A percentile compares a stretch with the other conserved stretches of the same genome.
Evolutionary conservation across 345 rosid species (phyloP).

Genomic region (Eucalyptus curtisii): DNA sequence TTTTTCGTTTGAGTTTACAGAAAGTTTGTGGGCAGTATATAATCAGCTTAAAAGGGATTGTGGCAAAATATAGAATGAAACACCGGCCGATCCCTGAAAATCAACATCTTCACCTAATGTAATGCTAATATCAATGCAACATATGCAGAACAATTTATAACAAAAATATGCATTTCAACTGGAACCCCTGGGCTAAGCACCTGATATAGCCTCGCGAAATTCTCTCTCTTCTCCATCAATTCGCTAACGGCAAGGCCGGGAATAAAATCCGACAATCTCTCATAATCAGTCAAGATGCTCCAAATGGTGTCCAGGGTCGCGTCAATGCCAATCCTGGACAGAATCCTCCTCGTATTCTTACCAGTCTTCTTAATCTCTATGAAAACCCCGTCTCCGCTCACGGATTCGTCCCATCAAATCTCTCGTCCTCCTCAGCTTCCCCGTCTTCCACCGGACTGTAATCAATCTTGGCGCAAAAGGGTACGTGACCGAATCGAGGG

Average conservation of each 20-base stretch:
- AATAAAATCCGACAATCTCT: slow-evolving; percentile 61
- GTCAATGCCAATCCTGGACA: slow-evolving; percentile 58
- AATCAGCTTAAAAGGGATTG: neutral
- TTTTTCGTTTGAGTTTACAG: neutral
- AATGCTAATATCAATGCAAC: neutral
- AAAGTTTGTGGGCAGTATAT: neutral
- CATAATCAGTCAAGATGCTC: slow-evolving; percentile 73
- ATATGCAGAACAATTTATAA: neutral
- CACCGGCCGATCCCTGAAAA: neutral
- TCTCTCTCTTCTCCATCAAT: slow-evolving; percentile 63
- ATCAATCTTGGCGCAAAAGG: slow-evolving; percentile 16
- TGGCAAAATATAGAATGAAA: neutral
- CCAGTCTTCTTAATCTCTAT: slow-evolving; percentile 53
- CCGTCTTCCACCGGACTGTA: neutral
- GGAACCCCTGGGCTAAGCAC: neutral
- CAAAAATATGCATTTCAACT: neutral
- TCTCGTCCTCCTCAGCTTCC: slow-evolving; percentile 3
- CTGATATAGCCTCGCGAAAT: slow-evolving; percentile 72
- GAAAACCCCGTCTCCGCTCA: slow-evolving; percentile 35
- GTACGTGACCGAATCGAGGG: neutral
- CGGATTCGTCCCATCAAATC: slow-evolving; percentile 21
- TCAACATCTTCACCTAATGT: neutral
- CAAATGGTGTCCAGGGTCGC: slow-evolving; percentile 64
- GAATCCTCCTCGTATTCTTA: slow-evolving; percentile 52
- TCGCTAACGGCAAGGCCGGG: slow-evolving; percentile 78